Base-by-base conservation (phyloP, 176 grass and related monocot species). In the Bothriochloa decipiens region DNA sequence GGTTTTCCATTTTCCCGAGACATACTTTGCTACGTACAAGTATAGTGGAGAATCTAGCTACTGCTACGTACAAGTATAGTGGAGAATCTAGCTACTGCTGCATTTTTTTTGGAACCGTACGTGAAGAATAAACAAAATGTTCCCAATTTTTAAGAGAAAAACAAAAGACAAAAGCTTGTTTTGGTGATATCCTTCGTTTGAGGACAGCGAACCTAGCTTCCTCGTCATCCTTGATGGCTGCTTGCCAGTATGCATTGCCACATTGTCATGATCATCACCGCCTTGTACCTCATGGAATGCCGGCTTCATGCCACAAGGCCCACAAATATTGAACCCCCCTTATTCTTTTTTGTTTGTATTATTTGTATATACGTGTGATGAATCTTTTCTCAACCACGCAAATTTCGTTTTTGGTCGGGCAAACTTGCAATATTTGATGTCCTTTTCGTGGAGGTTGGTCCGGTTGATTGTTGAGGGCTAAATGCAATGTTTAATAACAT, bases 311-410 rank as follows among this genome's bases (percentile, higher is more conserved):
- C 23, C 80, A 58, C 50, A 53, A 53, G 17, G 50, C 5, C 50
- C 50, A 53, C 33, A 72, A 18, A 79, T 18, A 9, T 20, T 71
- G 17, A 4, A 60, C 26, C 0, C 5, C 6, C 3, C 12, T n/a
- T n/a, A 43, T 0, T 7, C 1, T 11, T 20, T 41, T 3, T 12
- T 11, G 11, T 4, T 1, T 10, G 0, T 12, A 11, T 5, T 4
- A 10, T 65, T n/a, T n/a, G 20, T n/a, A 11, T 41, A 70, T 23
- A 33, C n/a, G 4, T 70, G 68, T 70, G 68, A 2, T 2, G 11
- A 23, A 23, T 42, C 36, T 12, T 70, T 70, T 23, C n/a, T 41
- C 1, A 41, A 41, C 9, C 18, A n/a, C 18, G 8, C 8, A 69
- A 20, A 40, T n/a, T 20, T 37, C 33, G 22, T 18, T 68, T 68